phyloP scores from a whole-genome alignment of 129 eudicot genomes.

The Daucus carota region DNA sequence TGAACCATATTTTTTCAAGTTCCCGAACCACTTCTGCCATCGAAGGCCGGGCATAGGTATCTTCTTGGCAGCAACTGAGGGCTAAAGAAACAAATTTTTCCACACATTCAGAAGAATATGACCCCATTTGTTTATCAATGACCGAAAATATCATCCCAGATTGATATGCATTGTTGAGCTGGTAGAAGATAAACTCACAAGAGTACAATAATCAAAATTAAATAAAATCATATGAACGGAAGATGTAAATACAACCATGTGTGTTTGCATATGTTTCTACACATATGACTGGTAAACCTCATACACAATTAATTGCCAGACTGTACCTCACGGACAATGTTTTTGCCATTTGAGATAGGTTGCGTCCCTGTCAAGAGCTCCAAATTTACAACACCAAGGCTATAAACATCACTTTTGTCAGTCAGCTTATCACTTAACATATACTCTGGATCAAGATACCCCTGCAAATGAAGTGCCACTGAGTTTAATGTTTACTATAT shows the following conservation, averaged over 20 bases:
- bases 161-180: constrained; percentile 68
- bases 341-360: constrained; percentile 82
- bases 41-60: constrained; percentile 67
- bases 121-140: constrained; percentile 69
- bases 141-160: constrained; percentile 72
- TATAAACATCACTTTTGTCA: constrained; percentile 87
- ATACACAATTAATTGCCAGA: neutral
- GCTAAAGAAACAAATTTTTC: constrained; percentile 64
- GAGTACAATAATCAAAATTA: neutral
- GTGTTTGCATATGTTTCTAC: neutral
- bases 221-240: neutral
- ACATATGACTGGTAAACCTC: neutral
- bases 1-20: constrained; percentile 59
- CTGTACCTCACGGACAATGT: constrained; percentile 87
- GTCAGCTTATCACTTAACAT: constrained; percentile 80
- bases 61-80: constrained; percentile 77
- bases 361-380: constrained; percentile 80
- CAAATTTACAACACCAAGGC: constrained; percentile 81
- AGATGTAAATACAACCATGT: neutral
- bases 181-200: constrained; percentile 1
- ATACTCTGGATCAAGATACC: constrained; percentile 92
- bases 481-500: neutral
- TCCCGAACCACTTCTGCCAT: constrained; percentile 82
- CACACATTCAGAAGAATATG: constrained; percentile 78
- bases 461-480: constrained; percentile 40